phyloP scores from a whole-genome alignment of 31 red algal species.

The Odonthalia washingtoniensis region DNA sequence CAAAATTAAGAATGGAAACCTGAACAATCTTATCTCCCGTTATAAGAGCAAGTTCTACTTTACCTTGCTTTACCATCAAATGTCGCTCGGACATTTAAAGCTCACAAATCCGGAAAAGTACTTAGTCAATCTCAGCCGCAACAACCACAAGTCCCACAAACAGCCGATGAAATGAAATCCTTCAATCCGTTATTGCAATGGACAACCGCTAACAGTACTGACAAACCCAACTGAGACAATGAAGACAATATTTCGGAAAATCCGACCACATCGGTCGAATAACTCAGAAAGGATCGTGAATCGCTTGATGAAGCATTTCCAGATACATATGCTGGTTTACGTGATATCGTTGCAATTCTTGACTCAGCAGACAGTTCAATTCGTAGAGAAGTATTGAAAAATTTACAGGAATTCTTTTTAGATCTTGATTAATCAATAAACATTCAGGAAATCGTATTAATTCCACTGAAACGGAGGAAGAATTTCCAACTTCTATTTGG shows the following conservation, averaged over 20 bases:
- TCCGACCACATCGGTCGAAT: slow-evolving; percentile 37
- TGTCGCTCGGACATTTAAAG: background rate
- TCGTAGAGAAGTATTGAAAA: slow-evolving; percentile 15
- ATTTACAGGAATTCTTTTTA: slow-evolving; percentile 80
- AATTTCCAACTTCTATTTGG: slow-evolving; percentile 68
- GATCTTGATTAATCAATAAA: slow-evolving; percentile 89
- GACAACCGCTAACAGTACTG: slow-evolving; percentile 56
- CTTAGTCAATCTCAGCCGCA: background rate
- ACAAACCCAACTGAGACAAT: background rate
- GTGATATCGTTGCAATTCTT: slow-evolving; percentile 40
- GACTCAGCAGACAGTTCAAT: background rate
- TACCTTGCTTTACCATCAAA: too few species aligned
- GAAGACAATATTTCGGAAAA: background rate
- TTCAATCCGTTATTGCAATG: slow-evolving; percentile 78
- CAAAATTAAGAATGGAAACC: too few species aligned
- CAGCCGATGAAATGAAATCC: slow-evolving; percentile 51
- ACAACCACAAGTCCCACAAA: background rate
- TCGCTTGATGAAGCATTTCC: slow-evolving; percentile 83
- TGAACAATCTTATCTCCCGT: too few species aligned
- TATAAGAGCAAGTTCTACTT: too few species aligned
- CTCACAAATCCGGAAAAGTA: background rate
- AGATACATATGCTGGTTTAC: slow-evolving; percentile 67
- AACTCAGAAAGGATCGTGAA: slow-evolving; percentile 63
- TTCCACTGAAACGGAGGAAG: background rate
- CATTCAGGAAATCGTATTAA: slow-evolving; percentile 68